A percentile compares a stretch with the other conserved stretches of the same genome.
Conservation (phyloP, 768 basidiomycete genomes). For the Mycena epipterygia region DNA sequence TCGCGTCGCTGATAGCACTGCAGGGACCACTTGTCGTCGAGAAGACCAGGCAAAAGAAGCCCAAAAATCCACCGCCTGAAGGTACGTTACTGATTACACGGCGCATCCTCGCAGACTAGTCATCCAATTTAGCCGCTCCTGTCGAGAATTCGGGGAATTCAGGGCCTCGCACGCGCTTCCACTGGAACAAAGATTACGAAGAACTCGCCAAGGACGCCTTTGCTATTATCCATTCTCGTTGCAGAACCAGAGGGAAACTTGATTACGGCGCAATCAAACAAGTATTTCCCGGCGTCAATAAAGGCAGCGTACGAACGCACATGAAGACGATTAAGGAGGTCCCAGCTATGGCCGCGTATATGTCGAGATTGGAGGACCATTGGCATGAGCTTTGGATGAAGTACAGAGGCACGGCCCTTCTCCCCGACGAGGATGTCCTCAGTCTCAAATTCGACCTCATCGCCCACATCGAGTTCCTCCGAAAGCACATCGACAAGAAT, state of each 20-base stretch:
- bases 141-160: constrained; percentile 41
- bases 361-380: constrained; percentile 82
- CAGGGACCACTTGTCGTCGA: constrained; percentile 61
- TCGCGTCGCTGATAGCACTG: constrained; percentile 63
- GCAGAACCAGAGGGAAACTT: constrained; percentile 68
- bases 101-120: background rate
- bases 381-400: constrained; percentile 87
- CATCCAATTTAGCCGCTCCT: constrained; percentile 14
- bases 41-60: constrained; percentile 44
- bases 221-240: constrained; percentile 85
- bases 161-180: constrained; percentile 75
- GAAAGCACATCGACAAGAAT: constrained; percentile 87
- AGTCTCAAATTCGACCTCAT: constrained; percentile 86
- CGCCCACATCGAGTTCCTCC: constrained; percentile 85
- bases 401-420: constrained; percentile 72
- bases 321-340: constrained; percentile 70
- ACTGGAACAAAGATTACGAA: constrained; percentile 90
- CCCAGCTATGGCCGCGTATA: constrained; percentile 80
- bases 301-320: constrained; percentile 80
- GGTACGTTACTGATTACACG: constrained; percentile 35
- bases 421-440: constrained; percentile 79
- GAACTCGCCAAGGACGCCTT: constrained; percentile 90
- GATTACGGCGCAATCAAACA: constrained; percentile 83
- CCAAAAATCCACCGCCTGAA: constrained; percentile 39
- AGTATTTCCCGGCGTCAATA: constrained; percentile 83